Conservation (phyloP, 257 asterid species). For the Solanum dulcamara region DNA sequence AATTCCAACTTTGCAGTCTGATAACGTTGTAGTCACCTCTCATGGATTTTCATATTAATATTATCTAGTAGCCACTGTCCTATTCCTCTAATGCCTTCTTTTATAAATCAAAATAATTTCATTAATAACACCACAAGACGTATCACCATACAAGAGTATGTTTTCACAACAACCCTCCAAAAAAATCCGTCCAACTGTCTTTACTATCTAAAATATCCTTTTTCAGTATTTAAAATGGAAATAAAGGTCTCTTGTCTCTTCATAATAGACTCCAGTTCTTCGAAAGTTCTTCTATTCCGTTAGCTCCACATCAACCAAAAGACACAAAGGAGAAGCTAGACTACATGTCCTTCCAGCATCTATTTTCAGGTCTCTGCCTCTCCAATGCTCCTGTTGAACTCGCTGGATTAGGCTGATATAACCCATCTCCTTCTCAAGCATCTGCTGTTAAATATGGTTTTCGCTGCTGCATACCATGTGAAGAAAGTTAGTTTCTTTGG, state of each 20-base stretch:
- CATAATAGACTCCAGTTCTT: background rate
- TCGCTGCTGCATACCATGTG: background rate
- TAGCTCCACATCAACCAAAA: background rate
- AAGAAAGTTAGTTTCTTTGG: background rate
- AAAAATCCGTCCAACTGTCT: background rate
- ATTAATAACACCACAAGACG: background rate
- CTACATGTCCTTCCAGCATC: background rate
- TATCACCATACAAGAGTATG: background rate
- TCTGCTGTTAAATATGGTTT: background rate
- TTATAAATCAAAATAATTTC: background rate
- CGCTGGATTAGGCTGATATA: background rate
- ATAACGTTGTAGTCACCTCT: background rate
- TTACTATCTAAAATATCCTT: background rate
- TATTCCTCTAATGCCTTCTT: background rate
- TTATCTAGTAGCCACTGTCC: background rate
- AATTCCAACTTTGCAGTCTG: background rate
- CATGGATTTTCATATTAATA: background rate
- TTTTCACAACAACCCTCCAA: background rate
- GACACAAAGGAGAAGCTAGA: background rate
- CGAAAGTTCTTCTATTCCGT: background rate
- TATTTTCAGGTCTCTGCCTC: background rate
- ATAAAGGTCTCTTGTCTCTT: background rate
- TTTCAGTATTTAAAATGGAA: background rate
- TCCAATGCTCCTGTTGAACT: background rate
- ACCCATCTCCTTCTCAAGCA: background rate